Evolutionary conservation across 352 stramenopile species (phyloP).

Genomic region (Pythium chondricola): DNA sequence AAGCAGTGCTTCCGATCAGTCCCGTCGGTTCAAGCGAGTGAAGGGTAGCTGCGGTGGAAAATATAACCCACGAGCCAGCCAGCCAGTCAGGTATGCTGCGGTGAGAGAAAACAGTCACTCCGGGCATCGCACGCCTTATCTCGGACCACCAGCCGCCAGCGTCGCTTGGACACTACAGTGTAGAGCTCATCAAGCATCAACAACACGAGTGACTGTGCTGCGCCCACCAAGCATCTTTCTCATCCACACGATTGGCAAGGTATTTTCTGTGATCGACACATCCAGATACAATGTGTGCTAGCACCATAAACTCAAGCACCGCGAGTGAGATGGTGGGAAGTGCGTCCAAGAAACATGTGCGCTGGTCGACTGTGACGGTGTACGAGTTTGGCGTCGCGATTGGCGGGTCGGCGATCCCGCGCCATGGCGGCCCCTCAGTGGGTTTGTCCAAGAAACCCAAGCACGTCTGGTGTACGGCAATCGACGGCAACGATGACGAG

Average conservation of each 20-base stretch:
- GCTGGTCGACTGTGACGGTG: conserved; percentile 23
- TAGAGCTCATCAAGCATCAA: too few relatives aligned
- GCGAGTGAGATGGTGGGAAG: neutral
- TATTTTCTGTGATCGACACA: too few relatives aligned
- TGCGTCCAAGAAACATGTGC: conserved; percentile 18
- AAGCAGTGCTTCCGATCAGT: conserved; percentile 6
- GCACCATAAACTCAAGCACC: neutral
- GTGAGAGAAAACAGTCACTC: too few relatives aligned
- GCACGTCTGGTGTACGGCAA: conserved; percentile 13
- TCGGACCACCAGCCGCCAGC: too few relatives aligned
- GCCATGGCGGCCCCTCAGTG: conserved; percentile 19
- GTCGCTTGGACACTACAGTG: too few relatives aligned
- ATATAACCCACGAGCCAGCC: conserved; percentile 23
- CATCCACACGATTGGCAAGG: too few relatives aligned
- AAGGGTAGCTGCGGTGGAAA: conserved; percentile 22
- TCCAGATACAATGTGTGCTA: conserved; percentile 1
- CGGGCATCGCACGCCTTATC: too few relatives aligned
- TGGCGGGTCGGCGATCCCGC: conserved; percentile 19
- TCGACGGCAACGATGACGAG: conserved; percentile 3
- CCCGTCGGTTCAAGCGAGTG: conserved; percentile 9
- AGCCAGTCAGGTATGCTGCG: too few relatives aligned
- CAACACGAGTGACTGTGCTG: too few relatives aligned
- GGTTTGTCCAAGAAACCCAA: conserved; percentile 19
- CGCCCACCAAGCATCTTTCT: too few relatives aligned
- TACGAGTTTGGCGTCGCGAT: conserved; percentile 25